Base-by-base conservation (phyloP, 176 grass and related monocot species). In the Canna indica region DNA sequence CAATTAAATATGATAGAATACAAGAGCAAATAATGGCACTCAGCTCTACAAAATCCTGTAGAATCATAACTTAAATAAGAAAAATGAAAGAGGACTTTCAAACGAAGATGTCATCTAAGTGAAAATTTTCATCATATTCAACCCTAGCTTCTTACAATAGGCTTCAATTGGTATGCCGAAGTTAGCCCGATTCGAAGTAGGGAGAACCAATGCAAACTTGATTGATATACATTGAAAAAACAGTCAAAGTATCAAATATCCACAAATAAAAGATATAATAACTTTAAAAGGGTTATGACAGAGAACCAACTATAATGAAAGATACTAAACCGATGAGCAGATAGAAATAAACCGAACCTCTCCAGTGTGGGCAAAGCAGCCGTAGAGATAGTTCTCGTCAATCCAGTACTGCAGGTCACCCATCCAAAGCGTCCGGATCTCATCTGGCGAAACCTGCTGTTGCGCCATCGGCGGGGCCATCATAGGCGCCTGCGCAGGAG, bases 331-430 rank as follows among this genome's bases (percentile, higher is more conserved):
- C 3, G 34, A 68, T 7, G 31, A 16, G 27, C 29, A 65, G 38
- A 28, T 9, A 79, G 42, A 36, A 24, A 54, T 14, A 45, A 11
- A 25, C 33, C 6, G 39, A 71, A 95, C 87, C 76, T 77, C 83
- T 24, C 73, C 81, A 59, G 90, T 77, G 14, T 62, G 15, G 0
- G 62, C 76, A 42, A 96, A 96, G 67, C 83, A 84, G 1, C 56
- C 70, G 34, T 75, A 86, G 22, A 91, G 68, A 65, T 88, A 91
- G 81, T 35, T 64, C 73, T 96, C 91, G 9, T 96, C 91, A 85
- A 96, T 91, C 91, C 91, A 96, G 59, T 88, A 84, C 79, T 88
- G 88, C 47, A 96, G 79, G 80, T 96, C 91, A 41, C 91, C 88
- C 28, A 96, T 86, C 91, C 91, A 96, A 63, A 96, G 76, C 2